Evolutionary conservation across 177 flowering plant genomes (phyloP), one percentile per base, ranked within the genome.

Genomic region (Telopea speciosissima): DNA sequence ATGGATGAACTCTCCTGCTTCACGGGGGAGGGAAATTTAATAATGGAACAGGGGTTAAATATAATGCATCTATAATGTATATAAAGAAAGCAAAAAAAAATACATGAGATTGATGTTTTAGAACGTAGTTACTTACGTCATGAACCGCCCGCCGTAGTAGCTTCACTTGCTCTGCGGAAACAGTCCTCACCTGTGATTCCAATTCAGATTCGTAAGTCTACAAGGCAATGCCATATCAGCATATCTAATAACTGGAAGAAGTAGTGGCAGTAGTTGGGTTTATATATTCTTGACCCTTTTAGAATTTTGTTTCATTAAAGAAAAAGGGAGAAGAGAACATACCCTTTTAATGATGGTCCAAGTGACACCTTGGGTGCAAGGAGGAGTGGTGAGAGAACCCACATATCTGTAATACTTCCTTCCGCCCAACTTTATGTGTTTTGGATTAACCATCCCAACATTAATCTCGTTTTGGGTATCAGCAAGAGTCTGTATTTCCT

Each of bases 361-460:
- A 11, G 69, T 54, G 25, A 80, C 77, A 63, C 79, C 74, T 71
- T 82, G 76, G 12, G 76, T 76, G 62, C 83, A 82, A 58, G 85
- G 85, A 62, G 85, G 85, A 44, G 56, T 56, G 12, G 85, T 82
- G 54, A 82, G 85, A 36, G 85, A 82, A 23, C 83, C 85, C 23
- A 76, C 61, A 67, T 80, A 82, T 64, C 81, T 70, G 62, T 76
- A 82, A 33, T 78, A 80, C 45, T 73, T 74, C 60, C 78, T 36
- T 21, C 79, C 68, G 16, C 77, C 79, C 19, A 79, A 58, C 65
- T 74, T 80, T 24, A 82, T 56, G 8, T 67, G 75, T 8, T 59
- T 72, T 21, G 85, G 85, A 68, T 82, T 68, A 24, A 82, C 36
- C 24, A 76, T 40, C 1, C 85, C 82, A 2, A 72, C 61, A 0